Percentiles rank a stretch among this genome's conserved stretches.
These are phyloP conservation scores for Fraxinus quadrangulata DNA, from an alignment of 257 asterid genomes.

Conservation along the genomic window DNA sequence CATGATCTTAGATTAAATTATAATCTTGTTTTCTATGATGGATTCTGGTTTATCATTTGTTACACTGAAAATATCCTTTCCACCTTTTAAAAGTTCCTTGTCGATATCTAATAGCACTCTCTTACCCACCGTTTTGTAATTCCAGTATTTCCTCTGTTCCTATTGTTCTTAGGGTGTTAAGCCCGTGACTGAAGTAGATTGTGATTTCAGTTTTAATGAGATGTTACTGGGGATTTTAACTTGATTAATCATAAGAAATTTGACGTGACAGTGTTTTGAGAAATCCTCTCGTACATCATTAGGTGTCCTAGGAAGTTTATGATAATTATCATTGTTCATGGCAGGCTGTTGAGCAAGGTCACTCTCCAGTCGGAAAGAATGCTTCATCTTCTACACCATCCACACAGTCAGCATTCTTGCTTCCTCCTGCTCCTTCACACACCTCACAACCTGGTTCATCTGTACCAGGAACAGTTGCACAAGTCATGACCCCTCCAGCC, in stretches of 20 bases:
- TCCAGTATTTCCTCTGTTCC: conserved; percentile 14
- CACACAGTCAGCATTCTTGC: conserved; percentile 7
- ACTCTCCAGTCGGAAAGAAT: conserved; percentile 24
- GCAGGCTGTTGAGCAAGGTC: conserved; percentile 36
- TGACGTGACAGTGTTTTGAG: neutral
- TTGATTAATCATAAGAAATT: conserved; percentile 2
- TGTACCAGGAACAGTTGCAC: conserved; percentile 40
- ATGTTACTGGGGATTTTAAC: neutral
- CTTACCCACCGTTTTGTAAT: neutral
- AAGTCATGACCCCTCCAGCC: conserved; percentile 37
- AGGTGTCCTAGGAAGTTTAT: conserved; percentile 16
- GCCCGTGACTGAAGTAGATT: conserved; percentile 1
- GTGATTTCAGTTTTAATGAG: neutral
- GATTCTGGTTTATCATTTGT: neutral
- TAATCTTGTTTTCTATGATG: neutral
- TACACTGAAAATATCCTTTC: neutral
- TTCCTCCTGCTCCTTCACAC: conserved; percentile 40
- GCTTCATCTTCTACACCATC: conserved; percentile 33
- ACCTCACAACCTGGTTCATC: conserved; percentile 32
- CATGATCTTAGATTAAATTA: neutral
- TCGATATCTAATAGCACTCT: neutral
- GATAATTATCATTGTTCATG: conserved; percentile 21
- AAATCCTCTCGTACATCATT: conserved; percentile 10
- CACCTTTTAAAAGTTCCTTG: neutral
- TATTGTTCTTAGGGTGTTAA: conserved; percentile 1